These are phyloP conservation scores for Neurospora intermedia DNA, from an alignment of 495 filamentous ascomycete genomes.

Conservation along the genomic window DNA sequence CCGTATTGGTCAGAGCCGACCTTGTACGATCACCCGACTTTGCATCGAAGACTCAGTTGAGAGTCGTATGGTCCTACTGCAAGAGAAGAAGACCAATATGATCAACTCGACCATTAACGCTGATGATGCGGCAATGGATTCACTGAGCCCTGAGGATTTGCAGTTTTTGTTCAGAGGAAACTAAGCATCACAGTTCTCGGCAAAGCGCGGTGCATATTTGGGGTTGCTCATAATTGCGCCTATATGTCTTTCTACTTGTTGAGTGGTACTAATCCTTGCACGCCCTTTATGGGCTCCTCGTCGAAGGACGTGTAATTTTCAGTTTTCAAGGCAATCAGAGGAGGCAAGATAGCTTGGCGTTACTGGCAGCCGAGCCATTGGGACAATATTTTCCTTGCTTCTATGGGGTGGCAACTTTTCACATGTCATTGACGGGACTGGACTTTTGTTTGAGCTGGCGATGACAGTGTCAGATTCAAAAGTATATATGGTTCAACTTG, in stretches of 20 bases:
- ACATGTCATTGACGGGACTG: not conserved
- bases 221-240: not conserved
- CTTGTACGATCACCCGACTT: slow-evolving; percentile 86
- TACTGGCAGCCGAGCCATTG: not conserved
- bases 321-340: not conserved
- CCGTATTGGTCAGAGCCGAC: slow-evolving; percentile 87
- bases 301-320: not conserved
- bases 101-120: slow-evolving; percentile 93
- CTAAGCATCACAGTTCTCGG: slow-evolving; percentile 2
- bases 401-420: not conserved
- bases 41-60: slow-evolving; percentile 96
- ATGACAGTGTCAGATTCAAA: not conserved
- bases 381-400: not conserved
- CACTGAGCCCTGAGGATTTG: slow-evolving; percentile 81
- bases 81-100: slow-evolving; percentile 96
- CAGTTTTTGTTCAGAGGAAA: slow-evolving; percentile 81
- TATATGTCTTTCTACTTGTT: not conserved
- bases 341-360: not conserved
- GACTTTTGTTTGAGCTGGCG: not conserved
- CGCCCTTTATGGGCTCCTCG: not conserved
- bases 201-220: not conserved
- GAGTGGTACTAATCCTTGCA: not conserved
- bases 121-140: slow-evolving; percentile 78
- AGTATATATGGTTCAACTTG: not conserved
- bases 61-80: slow-evolving; percentile 82